A percentile compares a stretch with the other conserved stretches of the same genome.
Conservation (phyloP, 495 filamentous ascomycete species). For the Parachaetomium inaequale region DNA sequence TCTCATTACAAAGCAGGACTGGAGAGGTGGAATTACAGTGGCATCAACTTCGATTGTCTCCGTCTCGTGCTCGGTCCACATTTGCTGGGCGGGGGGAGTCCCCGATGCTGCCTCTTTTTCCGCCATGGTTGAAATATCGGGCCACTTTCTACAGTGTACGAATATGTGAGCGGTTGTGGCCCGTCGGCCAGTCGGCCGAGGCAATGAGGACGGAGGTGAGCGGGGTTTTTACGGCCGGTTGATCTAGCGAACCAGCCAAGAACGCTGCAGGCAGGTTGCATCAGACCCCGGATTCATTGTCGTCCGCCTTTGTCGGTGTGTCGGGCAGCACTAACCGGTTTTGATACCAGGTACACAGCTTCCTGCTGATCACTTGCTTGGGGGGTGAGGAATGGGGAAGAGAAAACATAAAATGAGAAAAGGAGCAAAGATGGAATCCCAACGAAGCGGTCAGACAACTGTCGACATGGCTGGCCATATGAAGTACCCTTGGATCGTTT, state of each 20-base stretch:
- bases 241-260: not conserved
- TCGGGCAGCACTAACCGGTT: not conserved
- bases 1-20: not conserved
- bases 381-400: too few species aligned
- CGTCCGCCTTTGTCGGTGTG: not conserved
- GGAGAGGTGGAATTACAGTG: not conserved
- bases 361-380: too few species aligned
- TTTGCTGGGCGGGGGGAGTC: not conserved
- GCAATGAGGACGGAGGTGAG: not conserved
- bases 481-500: too few species aligned
- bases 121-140: not conserved
- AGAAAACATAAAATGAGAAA: too few species aligned
- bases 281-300: not conserved
- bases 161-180: not conserved
- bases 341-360: too few species aligned
- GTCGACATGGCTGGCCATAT: too few species aligned
- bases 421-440: too few species aligned
- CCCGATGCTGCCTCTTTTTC: not conserved
- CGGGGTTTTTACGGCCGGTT: not conserved
- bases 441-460: too few species aligned
- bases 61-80: not conserved
- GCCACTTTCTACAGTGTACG: not conserved
- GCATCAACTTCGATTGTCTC: constrained; percentile 1
- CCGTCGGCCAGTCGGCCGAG: not conserved
- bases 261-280: not conserved